A percentile compares a stretch with the other conserved stretches of the same genome.
These are phyloP conservation scores for Plenodomus tracheiphilus DNA, from an alignment of 2,329 filamentous ascomycete genomes.

Conservation along the genomic window DNA sequence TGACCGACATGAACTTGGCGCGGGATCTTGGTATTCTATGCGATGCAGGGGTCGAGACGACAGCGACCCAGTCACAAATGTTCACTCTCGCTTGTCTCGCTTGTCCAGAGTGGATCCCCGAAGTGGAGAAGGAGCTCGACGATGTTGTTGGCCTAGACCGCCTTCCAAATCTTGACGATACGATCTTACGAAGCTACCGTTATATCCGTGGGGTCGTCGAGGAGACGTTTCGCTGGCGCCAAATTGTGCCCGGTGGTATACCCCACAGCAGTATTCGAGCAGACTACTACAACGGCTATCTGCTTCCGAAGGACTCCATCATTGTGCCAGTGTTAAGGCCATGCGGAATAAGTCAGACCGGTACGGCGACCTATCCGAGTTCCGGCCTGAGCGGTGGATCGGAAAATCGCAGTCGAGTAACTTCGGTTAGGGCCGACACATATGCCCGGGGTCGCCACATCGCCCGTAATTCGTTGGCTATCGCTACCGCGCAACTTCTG, in stretches of 20 bases:
- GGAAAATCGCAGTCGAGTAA: slow-evolving; percentile 11
- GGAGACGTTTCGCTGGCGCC: slow-evolving; percentile 38
- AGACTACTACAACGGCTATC: slow-evolving; percentile 52
- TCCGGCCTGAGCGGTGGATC: slow-evolving; percentile 44
- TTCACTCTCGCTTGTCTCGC: slow-evolving; percentile 20
- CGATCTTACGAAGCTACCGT: slow-evolving; percentile 22
- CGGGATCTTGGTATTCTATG: slow-evolving; percentile 22
- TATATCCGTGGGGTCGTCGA: slow-evolving; percentile 34
- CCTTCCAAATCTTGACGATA: slow-evolving; percentile 28
- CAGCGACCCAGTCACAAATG: slow-evolving; percentile 12
- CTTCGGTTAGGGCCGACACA: slow-evolving; percentile 57
- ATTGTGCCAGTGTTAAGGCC: slow-evolving; percentile 40
- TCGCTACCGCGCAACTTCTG: too few species aligned
- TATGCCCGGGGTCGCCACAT: slow-evolving; percentile 46
- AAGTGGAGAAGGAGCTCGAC: slow-evolving; percentile 13
- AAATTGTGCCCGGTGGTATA: slow-evolving; percentile 45
- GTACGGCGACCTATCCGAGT: slow-evolving; percentile 33
- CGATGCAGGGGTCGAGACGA: slow-evolving; percentile 28
- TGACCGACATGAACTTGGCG: slow-evolving; percentile 17
- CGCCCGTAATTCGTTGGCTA: slow-evolving; percentile 36
- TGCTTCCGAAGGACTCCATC: slow-evolving; percentile 48
- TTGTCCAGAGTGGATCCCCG: slow-evolving; percentile 10
- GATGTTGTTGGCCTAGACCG: slow-evolving; percentile 19
- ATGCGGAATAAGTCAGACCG: slow-evolving; percentile 38
- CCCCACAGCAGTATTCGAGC: slow-evolving; percentile 52